Evolutionary conservation across 2,329 filamentous ascomycete species (phyloP), one percentile per base, ranked within the genome.

Genomic region (Trichoderma lentiforme): DNA sequence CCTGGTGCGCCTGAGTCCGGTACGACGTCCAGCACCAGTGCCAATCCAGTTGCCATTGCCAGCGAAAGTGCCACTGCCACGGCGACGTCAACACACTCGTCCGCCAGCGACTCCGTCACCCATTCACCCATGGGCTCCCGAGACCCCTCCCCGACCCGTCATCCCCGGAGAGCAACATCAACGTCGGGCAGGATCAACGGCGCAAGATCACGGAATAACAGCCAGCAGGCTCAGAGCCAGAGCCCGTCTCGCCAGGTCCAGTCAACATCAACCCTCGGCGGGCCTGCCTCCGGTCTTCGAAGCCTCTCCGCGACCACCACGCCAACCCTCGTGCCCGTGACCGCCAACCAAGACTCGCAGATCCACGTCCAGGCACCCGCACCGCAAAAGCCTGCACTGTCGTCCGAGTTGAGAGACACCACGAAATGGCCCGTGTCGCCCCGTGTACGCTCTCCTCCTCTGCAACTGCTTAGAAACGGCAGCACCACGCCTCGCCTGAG

Each of bases 391-490:
- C 83, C 87, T 6, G 80, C 81, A 64, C 79, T 84, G 66, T 53
- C 43, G 66, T 70, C 66, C 56, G 86, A 91, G 67, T 78, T 85
- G 53, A 86, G 80, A 77, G 87, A 90, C 71, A 86, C 86, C 68
- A 89, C 89, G 74, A 88, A 91, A 81, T 95, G 93, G 92, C 92
- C 93, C 30, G 83, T 92, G 73, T 95, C 93, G 61, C 93, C 93
- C 60, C 88, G 93, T 74, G 80, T 96, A 74, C 92, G 91, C 79
- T 94, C 93, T 8, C 93, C 93, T 70, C 92, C 93, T 24, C 92
- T 92, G 14, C 79, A 84, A 68, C 78, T 84, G 71, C 84, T 82
- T 77, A 86, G 83, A 73, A 83, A 82, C 74, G 84, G 83, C 65
- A 82, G 81, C 75, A 83, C 80, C 69, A 81, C 82, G 63, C 82